Evolutionary conservation across 192 early-diverging fungal genomes (phyloP), one percentile per base, ranked within the genome.

Genomic region (Borealophlyctis nickersoniae): DNA sequence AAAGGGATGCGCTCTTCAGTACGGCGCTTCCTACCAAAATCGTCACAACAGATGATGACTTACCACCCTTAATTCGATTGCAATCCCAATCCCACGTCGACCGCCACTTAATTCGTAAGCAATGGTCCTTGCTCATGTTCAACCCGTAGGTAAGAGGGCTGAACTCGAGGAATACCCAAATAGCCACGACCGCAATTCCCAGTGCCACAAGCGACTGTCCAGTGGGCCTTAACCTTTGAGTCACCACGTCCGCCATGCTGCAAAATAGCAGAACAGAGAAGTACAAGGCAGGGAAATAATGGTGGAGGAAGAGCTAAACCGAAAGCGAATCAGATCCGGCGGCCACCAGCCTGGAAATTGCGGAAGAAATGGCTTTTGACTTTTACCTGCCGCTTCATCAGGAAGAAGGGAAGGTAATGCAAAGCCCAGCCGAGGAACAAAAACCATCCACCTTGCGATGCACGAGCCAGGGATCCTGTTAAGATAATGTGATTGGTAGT

Each of bases 261-360:
- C 86, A 87, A 31, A 93, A 54, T 2, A 85, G 74, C 32, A 97
- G 77, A 56, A 95, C 81, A 27, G 86, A 82, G 72, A 95, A 90
- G 77, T 93, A 95, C 11, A 96, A 79, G 7, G 94, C 88, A 3
- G 95, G 94, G n/a, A 95, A 81, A 69, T 96, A 98, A 66, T 98
- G 94, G 69, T 96, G 94, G 36, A 94, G 73, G 73, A 98, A 95
- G 36, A 92, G 77, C 73, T 78, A 36, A 2, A 28, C 26, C 4
- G 27, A 64, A 19, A 0, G 22, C 16, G 52, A 71, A 49, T 30
- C 27, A 36, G 3, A 3, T 36, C 13, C 16, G 23, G 36, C 13
- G 35, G 2, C 14, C 28, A 32, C 30, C 24, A 24, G 23, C 36
- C 32, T 24, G 35, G 49, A 67, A 74, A 22, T 28, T 11, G 29